Evolutionary conservation across 2,329 filamentous ascomycete species (phyloP).

Genomic region (Clonostachys byssicola): DNA sequence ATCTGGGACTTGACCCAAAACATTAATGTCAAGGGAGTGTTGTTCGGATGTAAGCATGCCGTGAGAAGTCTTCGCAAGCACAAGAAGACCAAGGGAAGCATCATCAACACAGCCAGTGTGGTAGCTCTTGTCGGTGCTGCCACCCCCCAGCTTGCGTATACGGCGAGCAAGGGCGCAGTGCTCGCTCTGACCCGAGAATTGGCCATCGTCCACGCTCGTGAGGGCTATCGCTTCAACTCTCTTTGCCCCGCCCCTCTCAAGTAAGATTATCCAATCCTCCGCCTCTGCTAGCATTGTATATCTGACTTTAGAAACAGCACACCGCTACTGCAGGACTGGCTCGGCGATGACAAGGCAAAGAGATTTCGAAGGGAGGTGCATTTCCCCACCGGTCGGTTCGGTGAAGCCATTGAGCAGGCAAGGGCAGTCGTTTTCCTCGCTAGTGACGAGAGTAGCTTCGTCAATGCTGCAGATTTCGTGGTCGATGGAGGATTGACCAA

Average conservation of each 20-base stretch:
- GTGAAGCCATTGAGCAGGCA: slow-evolving; percentile 74
- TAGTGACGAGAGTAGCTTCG: slow-evolving; percentile 70
- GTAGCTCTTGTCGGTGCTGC: slow-evolving; percentile 70
- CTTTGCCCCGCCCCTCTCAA: slow-evolving; percentile 73
- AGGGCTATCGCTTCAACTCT: slow-evolving; percentile 67
- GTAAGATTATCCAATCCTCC: too few relatives aligned
- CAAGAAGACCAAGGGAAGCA: slow-evolving; percentile 61
- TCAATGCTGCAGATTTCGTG: slow-evolving; percentile 70
- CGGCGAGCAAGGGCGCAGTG: slow-evolving; percentile 72
- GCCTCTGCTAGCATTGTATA: background rate
- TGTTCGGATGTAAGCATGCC: slow-evolving; percentile 73
- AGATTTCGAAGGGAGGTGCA: slow-evolving; percentile 68
- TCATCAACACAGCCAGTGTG: slow-evolving; percentile 73
- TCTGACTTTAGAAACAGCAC: slow-evolving; percentile 40
- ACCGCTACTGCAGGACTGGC: slow-evolving; percentile 71
- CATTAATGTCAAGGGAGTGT: slow-evolving; percentile 77
- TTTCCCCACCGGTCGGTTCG: slow-evolving; percentile 71
- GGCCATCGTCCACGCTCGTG: slow-evolving; percentile 69
- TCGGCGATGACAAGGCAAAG: slow-evolving; percentile 68
- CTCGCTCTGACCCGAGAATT: slow-evolving; percentile 70
- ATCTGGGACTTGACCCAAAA: slow-evolving; percentile 75
- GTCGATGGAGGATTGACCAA: slow-evolving; percentile 70
- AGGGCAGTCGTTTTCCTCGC: slow-evolving; percentile 71
- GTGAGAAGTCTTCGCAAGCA: slow-evolving; percentile 63
- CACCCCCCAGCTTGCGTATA: slow-evolving; percentile 72